Base-by-base conservation (phyloP, 768 basidiomycete genomes). In the Suillus tomentosus region DNA sequence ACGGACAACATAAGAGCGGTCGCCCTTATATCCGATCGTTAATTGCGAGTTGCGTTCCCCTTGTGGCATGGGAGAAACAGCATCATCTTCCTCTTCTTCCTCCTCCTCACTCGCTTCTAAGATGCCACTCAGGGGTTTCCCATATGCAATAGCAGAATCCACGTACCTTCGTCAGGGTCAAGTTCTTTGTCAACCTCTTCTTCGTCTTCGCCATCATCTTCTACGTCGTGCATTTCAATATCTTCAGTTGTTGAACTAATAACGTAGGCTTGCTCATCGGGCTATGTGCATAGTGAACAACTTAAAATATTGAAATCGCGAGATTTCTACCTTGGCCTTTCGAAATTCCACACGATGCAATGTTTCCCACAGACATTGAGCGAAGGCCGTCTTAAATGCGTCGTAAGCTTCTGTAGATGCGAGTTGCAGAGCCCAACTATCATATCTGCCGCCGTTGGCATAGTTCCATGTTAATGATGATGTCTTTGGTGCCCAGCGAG, bases 1-100 rank as follows among this genome's bases (percentile, higher is more conserved):
- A 53, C 95, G 88, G 42, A 94, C 89, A 64, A 98, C 95, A 71
- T 94, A 97, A 13, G 95, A 94, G 36, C 96, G 84, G 70, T 97
- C 95, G 65, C 95, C 93, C 78, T 94, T 95, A 82, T 97, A 96
- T 13, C 96, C 96, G 47, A 99, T 89, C 4, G 92, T 93, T 43
- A 99, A 84, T 66, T 94, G 92, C 6, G 92, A 91, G 75, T 99
- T 99, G 65, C 83, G 83, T 37, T 88, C 89, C 34, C 89, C 89
- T 47, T 82, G 80, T 17, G 78, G 67, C 53, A 80, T 77, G 11
- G 76, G 68, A 50, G 79, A 72, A 14, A 78, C 75, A 50, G 71
- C 74, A 56, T 74, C 76, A 60, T 85, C 83, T 59, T 85, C 83
- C 5, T 86, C 78, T 0, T 78, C 80, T 19, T 75, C 74, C 0